Conservation (phyloP, 2,329 filamentous ascomycete genomes). For the Cordyceps javanica region DNA sequence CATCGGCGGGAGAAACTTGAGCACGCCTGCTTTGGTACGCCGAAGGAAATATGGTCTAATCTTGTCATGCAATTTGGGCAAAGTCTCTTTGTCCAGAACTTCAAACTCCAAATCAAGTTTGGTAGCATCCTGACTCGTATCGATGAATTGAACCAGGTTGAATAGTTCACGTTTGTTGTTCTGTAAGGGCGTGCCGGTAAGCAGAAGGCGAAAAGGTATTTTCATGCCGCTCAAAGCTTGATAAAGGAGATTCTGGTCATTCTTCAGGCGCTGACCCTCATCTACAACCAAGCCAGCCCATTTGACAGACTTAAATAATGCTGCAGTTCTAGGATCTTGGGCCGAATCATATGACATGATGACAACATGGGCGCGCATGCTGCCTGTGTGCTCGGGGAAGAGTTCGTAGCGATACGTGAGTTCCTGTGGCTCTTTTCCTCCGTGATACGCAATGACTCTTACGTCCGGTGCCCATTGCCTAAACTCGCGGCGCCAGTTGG, state of each 20-base stretch:
- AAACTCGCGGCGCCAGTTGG: slow-evolving; percentile 97
- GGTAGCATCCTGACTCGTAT: slow-evolving; percentile 62
- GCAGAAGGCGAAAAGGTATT: slow-evolving; percentile 74
- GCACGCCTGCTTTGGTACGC: slow-evolving; percentile 82
- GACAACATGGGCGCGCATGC: slow-evolving; percentile 82
- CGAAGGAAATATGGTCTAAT: slow-evolving; percentile 67
- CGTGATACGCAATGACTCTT: slow-evolving; percentile 89
- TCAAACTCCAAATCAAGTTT: slow-evolving; percentile 68
- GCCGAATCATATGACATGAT: slow-evolving; percentile 94
- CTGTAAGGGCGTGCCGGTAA: slow-evolving; percentile 89
- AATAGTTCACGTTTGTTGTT: slow-evolving; percentile 95
- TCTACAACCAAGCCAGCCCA: slow-evolving; percentile 92
- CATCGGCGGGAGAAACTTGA: slow-evolving; percentile 89
- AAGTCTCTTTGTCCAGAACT: slow-evolving; percentile 75
- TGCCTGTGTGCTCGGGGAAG: slow-evolving; percentile 59
- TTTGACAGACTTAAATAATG: slow-evolving; percentile 61
- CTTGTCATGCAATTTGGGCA: slow-evolving; percentile 72
- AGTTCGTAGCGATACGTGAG: slow-evolving; percentile 80
- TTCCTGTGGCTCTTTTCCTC: slow-evolving; percentile 65
- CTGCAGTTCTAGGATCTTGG: slow-evolving; percentile 61
- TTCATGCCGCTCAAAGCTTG: slow-evolving; percentile 64
- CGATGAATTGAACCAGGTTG: slow-evolving; percentile 92
- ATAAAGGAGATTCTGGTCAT: slow-evolving; percentile 81
- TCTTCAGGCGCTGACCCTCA: slow-evolving; percentile 92
- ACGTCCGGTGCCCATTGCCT: slow-evolving; percentile 86